Conservation (phyloP, 805 yeast genomes). For the Yarrowia sp. region DNA sequence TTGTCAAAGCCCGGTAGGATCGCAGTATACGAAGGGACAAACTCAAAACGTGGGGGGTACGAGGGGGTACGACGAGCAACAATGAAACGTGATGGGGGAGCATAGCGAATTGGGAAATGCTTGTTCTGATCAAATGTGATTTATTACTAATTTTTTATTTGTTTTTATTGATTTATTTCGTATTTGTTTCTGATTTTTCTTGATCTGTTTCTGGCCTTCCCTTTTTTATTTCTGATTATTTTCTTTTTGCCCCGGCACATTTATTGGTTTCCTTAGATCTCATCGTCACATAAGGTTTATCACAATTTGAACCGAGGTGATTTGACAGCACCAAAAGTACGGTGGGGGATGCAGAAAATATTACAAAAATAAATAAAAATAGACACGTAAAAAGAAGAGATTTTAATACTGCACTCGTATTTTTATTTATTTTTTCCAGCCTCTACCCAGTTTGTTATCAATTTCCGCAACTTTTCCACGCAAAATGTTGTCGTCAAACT, state of each 20-base stretch:
- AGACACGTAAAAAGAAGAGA: too few relatives aligned
- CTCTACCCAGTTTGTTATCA: background rate
- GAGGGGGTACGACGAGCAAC: background rate
- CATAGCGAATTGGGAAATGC: too few relatives aligned
- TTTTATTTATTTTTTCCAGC: too few relatives aligned
- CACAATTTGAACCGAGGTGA: background rate
- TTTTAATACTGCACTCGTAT: too few relatives aligned
- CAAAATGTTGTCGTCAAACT: background rate
- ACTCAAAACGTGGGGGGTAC: slow-evolving; percentile 8
- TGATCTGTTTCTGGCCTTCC: background rate
- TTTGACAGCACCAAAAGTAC: background rate
- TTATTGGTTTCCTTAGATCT: background rate
- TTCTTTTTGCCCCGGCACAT: background rate
- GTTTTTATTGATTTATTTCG: background rate
- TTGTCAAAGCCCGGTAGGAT: background rate
- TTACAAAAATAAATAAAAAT: background rate
- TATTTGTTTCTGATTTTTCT: background rate
- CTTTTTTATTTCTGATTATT: too few relatives aligned
- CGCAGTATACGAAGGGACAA: background rate
- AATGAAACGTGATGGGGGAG: too few relatives aligned
- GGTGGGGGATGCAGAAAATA: background rate
- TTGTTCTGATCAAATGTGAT: too few relatives aligned
- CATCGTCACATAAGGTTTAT: background rate
- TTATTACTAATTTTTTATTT: background rate
- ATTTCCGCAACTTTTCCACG: background rate